Percentiles rank a stretch among this genome's conserved stretches.
These are phyloP conservation scores for Lactifluus volemus DNA, from an alignment of 768 basidiomycete species.

Conservation along the genomic window DNA sequence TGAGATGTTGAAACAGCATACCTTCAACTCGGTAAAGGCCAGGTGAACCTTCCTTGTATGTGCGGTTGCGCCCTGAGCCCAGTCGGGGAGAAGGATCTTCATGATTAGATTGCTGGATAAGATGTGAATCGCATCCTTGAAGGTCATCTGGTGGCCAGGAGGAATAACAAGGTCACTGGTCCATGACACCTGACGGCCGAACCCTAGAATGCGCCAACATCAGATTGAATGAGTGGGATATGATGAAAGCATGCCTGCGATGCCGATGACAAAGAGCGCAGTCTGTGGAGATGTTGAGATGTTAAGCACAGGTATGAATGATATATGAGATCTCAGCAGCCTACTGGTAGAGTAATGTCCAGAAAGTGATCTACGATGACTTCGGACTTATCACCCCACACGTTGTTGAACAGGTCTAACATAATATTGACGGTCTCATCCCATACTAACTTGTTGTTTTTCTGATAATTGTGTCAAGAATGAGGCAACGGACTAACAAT, in stretches of 20 bases:
- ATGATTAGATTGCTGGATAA: conserved; percentile 32
- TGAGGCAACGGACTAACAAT: background rate
- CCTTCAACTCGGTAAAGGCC: conserved; percentile 39
- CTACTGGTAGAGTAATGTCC: conserved; percentile 46
- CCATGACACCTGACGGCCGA: conserved; percentile 45
- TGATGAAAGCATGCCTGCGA: conserved; percentile 28
- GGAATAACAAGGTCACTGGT: conserved; percentile 34
- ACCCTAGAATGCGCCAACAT: conserved; percentile 25
- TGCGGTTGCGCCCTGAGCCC: conserved; percentile 32
- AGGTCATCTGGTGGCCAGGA: conserved; percentile 38
- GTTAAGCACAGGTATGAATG: background rate
- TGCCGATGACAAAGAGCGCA: conserved; percentile 46
- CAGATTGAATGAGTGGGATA: background rate
- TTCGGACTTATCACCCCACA: conserved; percentile 37
- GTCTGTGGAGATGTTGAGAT: conserved; percentile 29
- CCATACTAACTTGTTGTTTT: conserved; percentile 34
- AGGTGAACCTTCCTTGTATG: conserved; percentile 26
- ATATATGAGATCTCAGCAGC: conserved; percentile 2
- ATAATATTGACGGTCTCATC: conserved; percentile 29
- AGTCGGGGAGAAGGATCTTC: conserved; percentile 33
- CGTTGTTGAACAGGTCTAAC: conserved; percentile 29
- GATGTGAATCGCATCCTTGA: conserved; percentile 40
- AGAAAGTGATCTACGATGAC: conserved; percentile 38
- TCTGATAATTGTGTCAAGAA: conserved; percentile 12
- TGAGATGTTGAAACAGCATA: conserved; percentile 14